phyloP scores from a whole-genome alignment of 495 filamentous ascomycete species.

The Podospora australis region DNA sequence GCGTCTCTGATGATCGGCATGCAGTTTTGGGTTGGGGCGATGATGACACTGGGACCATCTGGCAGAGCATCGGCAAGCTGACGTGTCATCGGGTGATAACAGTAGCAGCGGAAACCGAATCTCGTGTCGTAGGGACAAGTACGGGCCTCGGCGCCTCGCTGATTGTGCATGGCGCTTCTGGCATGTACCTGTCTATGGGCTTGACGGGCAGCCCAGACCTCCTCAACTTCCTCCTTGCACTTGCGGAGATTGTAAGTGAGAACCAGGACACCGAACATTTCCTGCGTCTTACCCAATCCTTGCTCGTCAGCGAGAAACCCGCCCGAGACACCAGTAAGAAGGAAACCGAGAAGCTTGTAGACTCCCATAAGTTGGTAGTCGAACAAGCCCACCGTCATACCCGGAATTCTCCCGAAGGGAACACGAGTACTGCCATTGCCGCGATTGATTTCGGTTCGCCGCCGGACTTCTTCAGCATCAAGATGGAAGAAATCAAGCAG shows the following conservation, averaged over 20 bases:
- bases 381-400: constrained; percentile 19
- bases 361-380: constrained; percentile 27
- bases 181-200: too few species aligned
- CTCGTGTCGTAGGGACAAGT: constrained; percentile 14
- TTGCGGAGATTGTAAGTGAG: constrained; percentile 11
- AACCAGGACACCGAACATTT: constrained; percentile 20
- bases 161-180: constrained; percentile 9
- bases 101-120: constrained; percentile 22
- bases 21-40: constrained; percentile 14
- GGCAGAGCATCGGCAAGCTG: constrained; percentile 18
- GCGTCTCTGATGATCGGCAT: constrained; percentile 13
- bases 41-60: constrained; percentile 19
- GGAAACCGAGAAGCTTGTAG: constrained; percentile 13
- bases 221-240: constrained; percentile 15
- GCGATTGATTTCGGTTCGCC: background rate
- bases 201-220: constrained; percentile 2
- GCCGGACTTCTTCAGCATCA: constrained; percentile 6
- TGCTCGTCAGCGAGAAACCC: constrained; percentile 24
- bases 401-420: constrained; percentile 17
- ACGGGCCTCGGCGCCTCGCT: background rate
- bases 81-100: constrained; percentile 12
- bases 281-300: constrained; percentile 25
- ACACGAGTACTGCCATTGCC: constrained; percentile 8
- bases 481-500: constrained; percentile 20
- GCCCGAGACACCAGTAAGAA: constrained; percentile 13